phyloP scores from a whole-genome alignment of 139 green algal species.

The Tetraselmis striata region DNA sequence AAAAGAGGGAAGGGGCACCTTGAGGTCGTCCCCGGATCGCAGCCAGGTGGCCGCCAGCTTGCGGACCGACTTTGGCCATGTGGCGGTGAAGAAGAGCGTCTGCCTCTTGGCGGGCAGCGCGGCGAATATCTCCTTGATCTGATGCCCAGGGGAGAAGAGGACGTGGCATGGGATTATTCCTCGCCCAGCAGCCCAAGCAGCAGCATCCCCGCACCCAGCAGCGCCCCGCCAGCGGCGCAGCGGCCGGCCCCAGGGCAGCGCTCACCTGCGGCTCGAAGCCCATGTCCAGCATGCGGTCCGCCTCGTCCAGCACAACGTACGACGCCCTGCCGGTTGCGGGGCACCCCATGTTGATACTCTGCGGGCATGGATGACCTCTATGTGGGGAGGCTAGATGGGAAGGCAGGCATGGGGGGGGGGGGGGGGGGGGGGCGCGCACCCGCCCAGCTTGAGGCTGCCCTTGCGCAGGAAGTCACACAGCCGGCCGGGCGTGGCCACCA shows the following conservation, averaged over 20 bases:
- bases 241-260: too few species aligned
- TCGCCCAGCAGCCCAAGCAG: too few species aligned
- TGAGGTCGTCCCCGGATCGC: not conserved
- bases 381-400: too few species aligned
- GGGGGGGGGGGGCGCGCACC: not conserved
- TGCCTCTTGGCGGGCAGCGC: slow-evolving; percentile 71
- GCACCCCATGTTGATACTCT: too few species aligned
- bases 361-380: too few species aligned
- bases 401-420: too few species aligned
- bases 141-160: too few species aligned
- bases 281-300: slow-evolving; percentile 91
- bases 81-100: slow-evolving; percentile 95
- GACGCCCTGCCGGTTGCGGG: slow-evolving; percentile 51
- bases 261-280: slow-evolving; percentile 84
- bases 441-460: not conserved
- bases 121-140: slow-evolving; percentile 18
- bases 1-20: too few species aligned
- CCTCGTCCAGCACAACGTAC: slow-evolving; percentile 89
- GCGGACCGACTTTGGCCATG: slow-evolving; percentile 81
- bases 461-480: slow-evolving; percentile 78
- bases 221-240: too few species aligned
- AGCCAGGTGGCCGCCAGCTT: slow-evolving; percentile 62
- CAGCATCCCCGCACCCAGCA: too few species aligned
- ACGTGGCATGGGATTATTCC: too few species aligned
- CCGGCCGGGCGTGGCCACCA: slow-evolving; percentile 92